Evolutionary conservation across 2,329 filamentous ascomycete species (phyloP), one percentile per base, ranked within the genome.

Genomic region (Epichloe aotearoae): DNA sequence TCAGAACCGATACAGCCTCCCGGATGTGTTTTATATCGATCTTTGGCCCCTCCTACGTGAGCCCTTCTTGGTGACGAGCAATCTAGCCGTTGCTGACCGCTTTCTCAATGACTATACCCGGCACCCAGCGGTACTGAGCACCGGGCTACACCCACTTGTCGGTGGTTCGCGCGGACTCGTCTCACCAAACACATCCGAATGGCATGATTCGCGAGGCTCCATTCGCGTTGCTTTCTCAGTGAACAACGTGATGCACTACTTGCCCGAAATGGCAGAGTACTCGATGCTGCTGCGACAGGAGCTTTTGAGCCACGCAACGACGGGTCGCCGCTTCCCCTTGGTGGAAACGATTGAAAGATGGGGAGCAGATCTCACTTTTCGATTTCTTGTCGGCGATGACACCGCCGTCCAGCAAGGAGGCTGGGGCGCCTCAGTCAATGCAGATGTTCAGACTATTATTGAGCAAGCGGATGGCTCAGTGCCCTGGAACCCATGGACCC

Each of bases 21-120:
- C 48, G 3, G 41, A 50, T 39, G 19, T 50, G n/a, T 45, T 50
- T 37, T 50, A 45, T 26, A 44, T 50, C 14, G 48, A 50, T 14
- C 23, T 50, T 17, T 50, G 41, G 48, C 47, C 47, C 5, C 34
- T 49, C 10, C 5, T 49, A 12, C 17, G 17, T 19, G 38, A 49
- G 12, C 33, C 41, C 1, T 45, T 50, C 30, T 14, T 50, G 14
- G 48, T 50, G 15, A 50, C 41, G n/a, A 11, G 41, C 41, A 50
- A 38, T 19, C 33, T 39, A 8, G 20, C 20, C 12, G 14, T 50
- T 44, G 41, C 48, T 5, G 48, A 50, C 41, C 48, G 41, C 20
- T 50, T 50, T 5, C 33, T 50, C 41, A 42, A 36, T 23, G 48
- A 50, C 19, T 50, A 44, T 12, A 50, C 34, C 2, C 48, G 48